Conservation (phyloP, 2,329 filamentous ascomycete species). For the Xylariaceae sp. region DNA sequence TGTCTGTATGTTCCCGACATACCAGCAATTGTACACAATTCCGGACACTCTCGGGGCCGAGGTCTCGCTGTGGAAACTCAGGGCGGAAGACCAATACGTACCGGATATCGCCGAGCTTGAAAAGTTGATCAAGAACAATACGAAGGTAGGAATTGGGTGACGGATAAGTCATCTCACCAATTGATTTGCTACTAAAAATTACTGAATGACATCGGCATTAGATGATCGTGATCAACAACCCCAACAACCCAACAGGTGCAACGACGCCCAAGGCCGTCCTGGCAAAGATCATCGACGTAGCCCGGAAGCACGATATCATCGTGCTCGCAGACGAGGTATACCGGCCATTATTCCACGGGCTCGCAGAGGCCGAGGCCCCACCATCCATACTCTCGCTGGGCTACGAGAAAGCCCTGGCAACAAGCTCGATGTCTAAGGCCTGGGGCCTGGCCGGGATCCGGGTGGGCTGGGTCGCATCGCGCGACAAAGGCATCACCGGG, state of each 20-base stretch:
- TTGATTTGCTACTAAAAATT: neutral
- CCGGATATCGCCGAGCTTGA: constrained; percentile 71
- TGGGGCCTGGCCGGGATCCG: constrained; percentile 84
- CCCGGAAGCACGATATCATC: constrained; percentile 65
- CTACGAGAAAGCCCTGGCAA: constrained; percentile 74
- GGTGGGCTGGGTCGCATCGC: constrained; percentile 81
- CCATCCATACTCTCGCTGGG: constrained; percentile 74
- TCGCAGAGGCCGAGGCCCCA: constrained; percentile 55
- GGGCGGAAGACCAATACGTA: constrained; percentile 67
- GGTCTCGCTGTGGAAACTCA: constrained; percentile 77
- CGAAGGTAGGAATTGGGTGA: constrained; percentile 60
- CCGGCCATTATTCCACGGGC: constrained; percentile 77
- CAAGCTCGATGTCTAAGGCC: constrained; percentile 84
- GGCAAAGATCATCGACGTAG: constrained; percentile 66
- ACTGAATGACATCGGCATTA: constrained; percentile 28
- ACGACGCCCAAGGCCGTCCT: constrained; percentile 68
- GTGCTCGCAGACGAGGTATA: constrained; percentile 84
- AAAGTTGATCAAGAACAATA: constrained; percentile 68
- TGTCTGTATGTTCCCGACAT: constrained; percentile 85
- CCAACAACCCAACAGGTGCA: constrained; percentile 82
- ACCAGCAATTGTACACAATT: constrained; percentile 82
- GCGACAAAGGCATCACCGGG: constrained; percentile 65
- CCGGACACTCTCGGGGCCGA: constrained; percentile 77
- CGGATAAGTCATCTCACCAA: neutral
- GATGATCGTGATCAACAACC: constrained; percentile 68